Percentiles rank a stretch among this genome's conserved stretches.
phyloP scores from a whole-genome alignment of 371 early-diverging fungal species.

The Rhizomucor pusillus region DNA sequence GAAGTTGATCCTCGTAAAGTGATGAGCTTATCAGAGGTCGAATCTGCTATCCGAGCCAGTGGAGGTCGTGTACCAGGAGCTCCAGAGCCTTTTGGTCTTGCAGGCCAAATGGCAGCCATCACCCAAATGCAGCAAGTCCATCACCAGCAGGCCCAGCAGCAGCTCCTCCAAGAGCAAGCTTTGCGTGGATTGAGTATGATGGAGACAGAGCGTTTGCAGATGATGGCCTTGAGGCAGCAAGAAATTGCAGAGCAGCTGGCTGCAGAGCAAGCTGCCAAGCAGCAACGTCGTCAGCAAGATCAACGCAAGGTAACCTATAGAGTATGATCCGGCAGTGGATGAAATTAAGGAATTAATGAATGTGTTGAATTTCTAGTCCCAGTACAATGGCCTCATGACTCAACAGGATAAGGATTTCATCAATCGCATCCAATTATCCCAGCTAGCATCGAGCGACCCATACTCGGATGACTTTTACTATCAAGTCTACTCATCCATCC shows the following conservation, averaged over 20 bases:
- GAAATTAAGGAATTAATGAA: not conserved
- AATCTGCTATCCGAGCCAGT: slow-evolving; percentile 54
- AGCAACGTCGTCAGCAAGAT: slow-evolving; percentile 33
- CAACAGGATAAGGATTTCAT: slow-evolving; percentile 91
- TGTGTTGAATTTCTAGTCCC: slow-evolving; percentile 47
- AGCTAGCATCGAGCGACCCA: slow-evolving; percentile 90
- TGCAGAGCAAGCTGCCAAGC: slow-evolving; percentile 25
- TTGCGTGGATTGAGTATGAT: slow-evolving; percentile 26
- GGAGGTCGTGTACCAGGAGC: slow-evolving; percentile 6
- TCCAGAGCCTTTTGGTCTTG: no score
- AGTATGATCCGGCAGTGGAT: not conserved
- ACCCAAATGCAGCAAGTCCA: slow-evolving; percentile 2
- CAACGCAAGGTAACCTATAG: slow-evolving; percentile 33
- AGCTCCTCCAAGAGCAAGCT: slow-evolving; percentile 20
- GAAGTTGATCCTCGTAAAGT: slow-evolving; percentile 44
- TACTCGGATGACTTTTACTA: slow-evolving; percentile 92
- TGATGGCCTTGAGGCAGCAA: slow-evolving; percentile 19
- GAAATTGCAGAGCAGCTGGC: slow-evolving; percentile 16
- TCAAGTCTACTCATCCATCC: slow-evolving; percentile 81
- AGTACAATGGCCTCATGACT: slow-evolving; percentile 87
- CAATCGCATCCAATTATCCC: slow-evolving; percentile 88
- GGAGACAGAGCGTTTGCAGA: slow-evolving; percentile 10
- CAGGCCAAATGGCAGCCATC: not conserved
- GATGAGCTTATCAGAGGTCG: slow-evolving; percentile 69
- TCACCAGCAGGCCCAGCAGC: slow-evolving; percentile 25